phyloP scores from a whole-genome alignment of 345 rosid genomes.

The Zanthoxylum bungeanum region DNA sequence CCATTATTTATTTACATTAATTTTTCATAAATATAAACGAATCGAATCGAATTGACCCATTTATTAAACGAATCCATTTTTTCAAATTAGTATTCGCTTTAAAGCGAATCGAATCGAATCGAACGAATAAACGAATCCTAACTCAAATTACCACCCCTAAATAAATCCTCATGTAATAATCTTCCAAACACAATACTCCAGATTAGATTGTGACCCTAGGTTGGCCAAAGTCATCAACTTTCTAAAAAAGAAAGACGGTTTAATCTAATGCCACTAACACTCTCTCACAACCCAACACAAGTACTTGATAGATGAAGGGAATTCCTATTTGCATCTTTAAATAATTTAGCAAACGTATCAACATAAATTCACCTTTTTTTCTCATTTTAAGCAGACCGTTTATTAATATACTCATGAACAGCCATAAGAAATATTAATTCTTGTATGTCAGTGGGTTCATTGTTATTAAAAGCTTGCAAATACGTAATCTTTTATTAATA shows the following conservation, averaged over 20 bases:
- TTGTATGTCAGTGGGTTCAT: background rate
- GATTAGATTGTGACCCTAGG: background rate
- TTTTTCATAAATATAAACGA: too few relatives aligned
- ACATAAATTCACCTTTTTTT: too few relatives aligned
- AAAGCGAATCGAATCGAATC: too few relatives aligned
- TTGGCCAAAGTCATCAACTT: background rate
- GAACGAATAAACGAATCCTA: too few relatives aligned
- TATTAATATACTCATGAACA: too few relatives aligned
- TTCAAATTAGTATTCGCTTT: too few relatives aligned
- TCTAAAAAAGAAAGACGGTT: background rate
- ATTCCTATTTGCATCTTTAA: background rate
- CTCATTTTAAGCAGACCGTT: background rate
- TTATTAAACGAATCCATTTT: too few relatives aligned
- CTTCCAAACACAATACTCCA: background rate
- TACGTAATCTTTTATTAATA: background rate
- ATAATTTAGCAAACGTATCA: background rate
- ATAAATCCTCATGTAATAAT: background rate
- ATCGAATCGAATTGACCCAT: too few relatives aligned
- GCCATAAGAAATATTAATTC: background rate
- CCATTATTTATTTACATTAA: too few relatives aligned
- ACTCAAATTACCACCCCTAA: too few relatives aligned
- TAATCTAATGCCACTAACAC: background rate
- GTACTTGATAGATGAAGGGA: background rate
- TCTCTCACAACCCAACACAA: background rate
- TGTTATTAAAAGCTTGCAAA: background rate